These are phyloP conservation scores for Candida xyloterini DNA, from an alignment of 805 yeast species.

Conservation along the genomic window DNA sequence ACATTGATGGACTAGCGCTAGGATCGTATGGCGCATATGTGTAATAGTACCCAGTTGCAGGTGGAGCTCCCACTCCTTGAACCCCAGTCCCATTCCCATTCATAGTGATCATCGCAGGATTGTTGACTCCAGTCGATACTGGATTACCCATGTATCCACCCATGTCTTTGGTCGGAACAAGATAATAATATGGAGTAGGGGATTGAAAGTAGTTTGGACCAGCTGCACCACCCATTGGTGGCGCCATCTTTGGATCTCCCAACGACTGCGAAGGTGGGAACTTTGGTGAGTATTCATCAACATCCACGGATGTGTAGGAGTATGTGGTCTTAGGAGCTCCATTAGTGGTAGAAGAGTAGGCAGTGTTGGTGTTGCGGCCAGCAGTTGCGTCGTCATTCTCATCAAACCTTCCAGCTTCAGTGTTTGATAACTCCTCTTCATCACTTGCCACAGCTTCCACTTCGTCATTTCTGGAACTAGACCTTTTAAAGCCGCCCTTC, in stretches of 20 bases:
- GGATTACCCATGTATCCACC: conserved; percentile 16
- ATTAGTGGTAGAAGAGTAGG: conserved; percentile 25
- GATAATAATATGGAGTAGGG: conserved; percentile 29
- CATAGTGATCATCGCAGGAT: conserved; percentile 14
- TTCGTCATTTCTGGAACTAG: conserved; percentile 11
- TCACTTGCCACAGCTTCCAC: conserved; percentile 16
- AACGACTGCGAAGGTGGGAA: conserved; percentile 9
- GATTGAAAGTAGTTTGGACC: conserved; percentile 20
- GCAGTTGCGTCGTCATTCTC: conserved; percentile 24
- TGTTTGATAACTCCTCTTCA: conserved; percentile 11
- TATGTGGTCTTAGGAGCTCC: conserved; percentile 30
- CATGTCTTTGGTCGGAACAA: conserved; percentile 29
- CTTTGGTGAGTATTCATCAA: conserved; percentile 21
- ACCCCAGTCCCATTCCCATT: conserved; percentile 14
- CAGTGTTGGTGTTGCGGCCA: conserved; percentile 25
- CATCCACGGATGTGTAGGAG: conserved; percentile 29
- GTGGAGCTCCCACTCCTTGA: conserved; percentile 20
- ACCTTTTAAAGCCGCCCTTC: conserved; percentile 9
- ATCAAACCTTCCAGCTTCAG: conserved; percentile 8
- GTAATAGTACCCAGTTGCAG: conserved; percentile 26
- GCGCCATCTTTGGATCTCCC: conserved; percentile 10
- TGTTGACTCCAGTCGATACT: conserved; percentile 14
- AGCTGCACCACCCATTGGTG: conserved; percentile 11
- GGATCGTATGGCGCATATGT: conserved; percentile 29
- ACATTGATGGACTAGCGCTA: conserved; percentile 24